A percentile compares a stretch with the other conserved stretches of the same genome.
Evolutionary conservation across 2,329 filamentous ascomycete species (phyloP).

Genomic region (Diplodia seriata): DNA sequence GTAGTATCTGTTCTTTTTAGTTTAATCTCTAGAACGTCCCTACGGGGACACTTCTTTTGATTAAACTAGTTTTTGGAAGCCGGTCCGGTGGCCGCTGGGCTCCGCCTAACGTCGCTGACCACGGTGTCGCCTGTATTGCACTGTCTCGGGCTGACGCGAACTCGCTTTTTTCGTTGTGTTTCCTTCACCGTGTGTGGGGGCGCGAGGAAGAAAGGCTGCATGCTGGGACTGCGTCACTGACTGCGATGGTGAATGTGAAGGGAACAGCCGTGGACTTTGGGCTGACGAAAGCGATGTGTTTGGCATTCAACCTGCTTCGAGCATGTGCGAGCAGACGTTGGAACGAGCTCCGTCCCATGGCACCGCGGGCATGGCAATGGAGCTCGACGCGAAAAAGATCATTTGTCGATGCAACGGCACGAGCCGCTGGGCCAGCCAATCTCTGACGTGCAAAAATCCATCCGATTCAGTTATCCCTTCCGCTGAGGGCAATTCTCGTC

Average conservation of each 20-base stretch:
- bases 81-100: constrained; percentile 68
- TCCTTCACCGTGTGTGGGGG: constrained; percentile 35
- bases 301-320: background rate
- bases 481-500: constrained; percentile 3
- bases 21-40: constrained; percentile 17
- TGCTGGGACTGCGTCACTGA: background rate
- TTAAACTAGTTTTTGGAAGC: constrained; percentile 70
- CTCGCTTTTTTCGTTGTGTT: constrained; percentile 40
- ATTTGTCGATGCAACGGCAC: background rate
- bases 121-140: constrained; percentile 80
- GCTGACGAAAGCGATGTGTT: background rate
- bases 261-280: background rate
- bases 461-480: constrained; percentile 1
- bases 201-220: constrained; percentile 39
- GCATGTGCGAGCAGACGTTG: background rate
- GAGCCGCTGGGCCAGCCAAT: too few relatives aligned
- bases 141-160: constrained; percentile 76
- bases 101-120: constrained; percentile 66
- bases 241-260: background rate
- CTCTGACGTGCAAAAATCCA: background rate
- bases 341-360: background rate
- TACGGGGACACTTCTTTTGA: constrained; percentile 16
- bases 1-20: constrained; percentile 23
- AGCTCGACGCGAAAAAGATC: background rate
- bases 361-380: background rate